These are phyloP conservation scores for Claviceps sp. DNA, from an alignment of 2,329 filamentous ascomycete species.

Conservation along the genomic window DNA sequence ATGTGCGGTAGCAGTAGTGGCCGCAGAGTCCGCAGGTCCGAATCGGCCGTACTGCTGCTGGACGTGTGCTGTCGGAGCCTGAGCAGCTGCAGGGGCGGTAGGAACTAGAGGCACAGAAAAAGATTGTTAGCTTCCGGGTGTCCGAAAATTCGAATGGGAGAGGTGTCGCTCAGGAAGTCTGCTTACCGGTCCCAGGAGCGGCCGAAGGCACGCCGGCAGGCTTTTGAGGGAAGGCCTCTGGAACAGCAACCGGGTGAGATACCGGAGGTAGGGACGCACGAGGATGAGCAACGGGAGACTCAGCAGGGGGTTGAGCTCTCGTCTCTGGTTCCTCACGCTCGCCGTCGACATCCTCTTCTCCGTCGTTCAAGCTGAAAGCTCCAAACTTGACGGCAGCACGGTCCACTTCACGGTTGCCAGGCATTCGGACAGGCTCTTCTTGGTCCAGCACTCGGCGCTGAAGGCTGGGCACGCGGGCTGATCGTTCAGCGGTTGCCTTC, in stretches of 20 bases:
- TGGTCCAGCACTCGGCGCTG: slow-evolving; percentile 84
- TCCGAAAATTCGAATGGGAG: slow-evolving; percentile 3
- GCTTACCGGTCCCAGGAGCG: slow-evolving; percentile 21
- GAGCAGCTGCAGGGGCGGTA: slow-evolving; percentile 15
- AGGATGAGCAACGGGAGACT: slow-evolving; percentile 77
- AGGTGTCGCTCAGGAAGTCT: slow-evolving; percentile 8
- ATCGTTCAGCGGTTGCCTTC: slow-evolving; percentile 56
- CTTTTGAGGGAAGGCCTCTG: slow-evolving; percentile 45
- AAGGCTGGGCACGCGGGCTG: slow-evolving; percentile 61
- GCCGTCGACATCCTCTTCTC: slow-evolving; percentile 80
- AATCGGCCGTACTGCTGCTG: slow-evolving; percentile 62
- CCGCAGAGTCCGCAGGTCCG: slow-evolving; percentile 47
- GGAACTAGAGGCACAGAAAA: slow-evolving; percentile 6
- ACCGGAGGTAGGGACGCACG: slow-evolving; percentile 76
- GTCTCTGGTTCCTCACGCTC: slow-evolving; percentile 94
- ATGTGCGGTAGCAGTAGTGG: slow-evolving; percentile 29
- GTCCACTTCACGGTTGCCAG: slow-evolving; percentile 88
- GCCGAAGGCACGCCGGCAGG: slow-evolving; percentile 25
- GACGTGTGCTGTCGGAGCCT: slow-evolving; percentile 41
- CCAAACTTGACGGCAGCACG: slow-evolving; percentile 91
- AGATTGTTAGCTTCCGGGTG: slow-evolving; percentile 12
- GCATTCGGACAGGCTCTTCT: slow-evolving; percentile 97
- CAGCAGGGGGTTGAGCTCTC: slow-evolving; percentile 79
- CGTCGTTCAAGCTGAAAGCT: slow-evolving; percentile 78
- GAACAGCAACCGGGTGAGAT: slow-evolving; percentile 37